Conservation (phyloP, 441 rosid genomes). For the Erysimum cheiri region DNA sequence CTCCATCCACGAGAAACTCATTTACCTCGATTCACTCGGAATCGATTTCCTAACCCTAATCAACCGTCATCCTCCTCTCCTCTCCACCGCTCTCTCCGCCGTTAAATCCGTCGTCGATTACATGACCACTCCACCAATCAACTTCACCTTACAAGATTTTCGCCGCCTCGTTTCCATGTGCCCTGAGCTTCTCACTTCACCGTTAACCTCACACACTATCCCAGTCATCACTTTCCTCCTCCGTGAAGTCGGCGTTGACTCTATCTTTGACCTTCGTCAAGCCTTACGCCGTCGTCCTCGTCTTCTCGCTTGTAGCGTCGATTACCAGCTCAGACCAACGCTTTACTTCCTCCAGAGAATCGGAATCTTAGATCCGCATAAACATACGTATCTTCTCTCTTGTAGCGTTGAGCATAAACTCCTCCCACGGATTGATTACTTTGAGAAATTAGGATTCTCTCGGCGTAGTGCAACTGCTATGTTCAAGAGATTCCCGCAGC, state of each 20-base stretch:
- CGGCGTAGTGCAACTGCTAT: constrained; percentile 55
- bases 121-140: constrained; percentile 54
- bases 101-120: constrained; percentile 69
- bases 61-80: constrained; percentile 59
- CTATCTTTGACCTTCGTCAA: constrained; percentile 53
- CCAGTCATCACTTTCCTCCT: constrained; percentile 88
- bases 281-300: constrained; percentile 83
- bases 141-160: constrained; percentile 61
- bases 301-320: constrained; percentile 71
- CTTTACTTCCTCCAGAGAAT: constrained; percentile 79
- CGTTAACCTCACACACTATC: constrained; percentile 50
- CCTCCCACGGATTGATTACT: constrained; percentile 68
- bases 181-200: constrained; percentile 64
- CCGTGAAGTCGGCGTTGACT: constrained; percentile 68
- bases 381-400: constrained; percentile 69
- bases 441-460: constrained; percentile 68
- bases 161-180: constrained; percentile 83
- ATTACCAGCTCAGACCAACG: constrained; percentile 69
- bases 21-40: constrained; percentile 85
- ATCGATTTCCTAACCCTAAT: constrained; percentile 69
- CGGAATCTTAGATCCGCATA: constrained; percentile 69
- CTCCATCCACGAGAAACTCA: constrained; percentile 71
- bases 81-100: constrained; percentile 54
- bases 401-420: constrained; percentile 82
- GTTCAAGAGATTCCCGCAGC: constrained; percentile 80